Conservation (phyloP, 768 basidiomycete species). For the Boletus tomentosulus region DNA sequence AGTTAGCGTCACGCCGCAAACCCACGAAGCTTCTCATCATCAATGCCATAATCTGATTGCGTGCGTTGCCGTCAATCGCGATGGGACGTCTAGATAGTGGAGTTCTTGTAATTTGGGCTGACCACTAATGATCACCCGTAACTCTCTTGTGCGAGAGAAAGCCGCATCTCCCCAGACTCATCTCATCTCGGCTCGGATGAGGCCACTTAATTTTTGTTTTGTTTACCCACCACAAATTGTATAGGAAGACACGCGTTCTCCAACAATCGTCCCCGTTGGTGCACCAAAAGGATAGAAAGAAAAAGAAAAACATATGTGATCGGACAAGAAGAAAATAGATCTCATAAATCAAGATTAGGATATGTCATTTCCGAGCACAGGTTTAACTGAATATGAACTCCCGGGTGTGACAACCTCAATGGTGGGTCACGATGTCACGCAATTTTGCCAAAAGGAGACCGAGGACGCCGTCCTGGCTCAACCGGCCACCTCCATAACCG, state of each 20-base stretch:
- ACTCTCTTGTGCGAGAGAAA: not conserved
- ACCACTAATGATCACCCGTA: not conserved
- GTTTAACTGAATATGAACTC: constrained; percentile 20
- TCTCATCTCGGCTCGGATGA: too few species aligned
- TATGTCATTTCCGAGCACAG: constrained; percentile 27
- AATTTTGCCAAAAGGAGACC: constrained; percentile 18
- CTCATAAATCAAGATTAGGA: not conserved
- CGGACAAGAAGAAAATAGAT: not conserved
- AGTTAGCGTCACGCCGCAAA: constrained; percentile 9
- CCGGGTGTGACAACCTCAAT: constrained; percentile 24
- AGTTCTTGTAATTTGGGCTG: not conserved
- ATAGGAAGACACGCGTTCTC: not conserved
- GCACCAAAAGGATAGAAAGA: not conserved
- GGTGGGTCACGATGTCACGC: constrained; percentile 27
- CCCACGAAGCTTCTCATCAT: constrained; percentile 15
- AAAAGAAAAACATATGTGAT: not conserved
- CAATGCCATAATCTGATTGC: constrained; percentile 14
- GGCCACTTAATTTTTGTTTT: too few species aligned
- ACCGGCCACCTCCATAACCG: constrained; percentile 1
- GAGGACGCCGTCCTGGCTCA: constrained; percentile 10
- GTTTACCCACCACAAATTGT: too few species aligned
- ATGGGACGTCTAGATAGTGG: not conserved
- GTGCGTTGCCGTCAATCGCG: not conserved
- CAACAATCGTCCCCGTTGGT: not conserved
- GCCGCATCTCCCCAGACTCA: not conserved